A percentile compares a stretch with the other conserved stretches of the same genome.
Conservation (phyloP, 352 stramenopile genomes). For the Halophytophthora batemanensis region DNA sequence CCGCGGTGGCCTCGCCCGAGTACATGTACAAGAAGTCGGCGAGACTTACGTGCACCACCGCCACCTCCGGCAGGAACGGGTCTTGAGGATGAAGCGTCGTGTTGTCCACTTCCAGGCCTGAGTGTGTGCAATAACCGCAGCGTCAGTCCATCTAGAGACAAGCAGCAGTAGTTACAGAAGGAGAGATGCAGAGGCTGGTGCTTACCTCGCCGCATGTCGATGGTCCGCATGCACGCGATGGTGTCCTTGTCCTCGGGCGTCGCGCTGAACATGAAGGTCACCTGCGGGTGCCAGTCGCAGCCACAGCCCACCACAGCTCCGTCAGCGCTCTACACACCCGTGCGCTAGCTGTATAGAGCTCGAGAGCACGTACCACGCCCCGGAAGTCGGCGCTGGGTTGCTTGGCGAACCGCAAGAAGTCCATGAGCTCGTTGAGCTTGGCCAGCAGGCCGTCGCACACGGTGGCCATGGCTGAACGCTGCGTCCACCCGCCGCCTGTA, state of each 20-base stretch:
- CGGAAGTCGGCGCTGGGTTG: slow-evolving; percentile 42
- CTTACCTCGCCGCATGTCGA: slow-evolving; percentile 72
- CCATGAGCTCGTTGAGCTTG: slow-evolving; percentile 85
- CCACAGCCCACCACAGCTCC: slow-evolving; percentile 1
- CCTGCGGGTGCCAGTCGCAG: too few species aligned
- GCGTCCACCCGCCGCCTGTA: too few species aligned
- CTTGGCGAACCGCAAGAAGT: slow-evolving; percentile 71
- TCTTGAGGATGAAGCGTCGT: slow-evolving; percentile 43
- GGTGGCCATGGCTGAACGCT: slow-evolving; percentile 26
- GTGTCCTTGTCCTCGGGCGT: slow-evolving; percentile 34
- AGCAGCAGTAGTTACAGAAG: not conserved
- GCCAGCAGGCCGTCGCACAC: slow-evolving; percentile 69
- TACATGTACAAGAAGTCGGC: slow-evolving; percentile 88
- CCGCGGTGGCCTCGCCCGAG: slow-evolving; percentile 67
- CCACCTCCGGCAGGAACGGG: slow-evolving; percentile 58
- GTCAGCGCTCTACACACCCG: not conserved
- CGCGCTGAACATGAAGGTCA: slow-evolving; percentile 78
- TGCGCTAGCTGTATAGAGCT: not conserved
- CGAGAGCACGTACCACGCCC: slow-evolving; percentile 39
- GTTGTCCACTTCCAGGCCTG: slow-evolving; percentile 56
- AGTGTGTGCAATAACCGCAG: not conserved
- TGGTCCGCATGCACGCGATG: slow-evolving; percentile 67
- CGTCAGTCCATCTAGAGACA: not conserved
- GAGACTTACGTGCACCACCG: slow-evolving; percentile 69
- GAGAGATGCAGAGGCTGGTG: not conserved